Percentiles rank a stretch among this genome's conserved stretches.
phyloP scores from a whole-genome alignment of 139 green algal species.

The Chlorella sp. region DNA sequence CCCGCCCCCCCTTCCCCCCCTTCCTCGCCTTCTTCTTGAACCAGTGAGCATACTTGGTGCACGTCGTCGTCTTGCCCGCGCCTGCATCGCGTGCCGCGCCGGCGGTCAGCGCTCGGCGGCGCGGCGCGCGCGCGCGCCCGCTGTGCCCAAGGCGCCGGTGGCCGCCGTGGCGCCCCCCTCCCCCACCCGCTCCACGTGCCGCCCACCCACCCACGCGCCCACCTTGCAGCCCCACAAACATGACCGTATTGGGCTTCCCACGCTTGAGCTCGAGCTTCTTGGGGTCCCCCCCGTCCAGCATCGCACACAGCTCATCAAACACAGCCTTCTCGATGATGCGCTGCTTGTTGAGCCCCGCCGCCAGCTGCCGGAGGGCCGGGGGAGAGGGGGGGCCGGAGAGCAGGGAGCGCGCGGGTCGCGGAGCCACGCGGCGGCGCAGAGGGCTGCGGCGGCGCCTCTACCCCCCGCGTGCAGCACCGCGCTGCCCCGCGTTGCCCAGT shows the following conservation, averaged over 20 bases:
- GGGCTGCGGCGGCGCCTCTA: too few relatives aligned
- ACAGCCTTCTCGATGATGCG: slow-evolving; percentile 94
- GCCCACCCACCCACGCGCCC: not conserved
- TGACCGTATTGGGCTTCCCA: slow-evolving; percentile 88
- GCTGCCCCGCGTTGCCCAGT: too few relatives aligned
- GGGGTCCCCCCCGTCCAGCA: slow-evolving; percentile 74
- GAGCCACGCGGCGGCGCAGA: too few relatives aligned
- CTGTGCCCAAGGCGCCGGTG: too few relatives aligned
- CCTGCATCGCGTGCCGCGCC: too few relatives aligned
- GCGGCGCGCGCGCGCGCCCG: too few relatives aligned
- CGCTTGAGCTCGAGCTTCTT: slow-evolving; percentile 80
- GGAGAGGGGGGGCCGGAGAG: too few relatives aligned
- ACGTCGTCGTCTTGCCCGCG: slow-evolving; percentile 98
- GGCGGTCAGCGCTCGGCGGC: too few relatives aligned
- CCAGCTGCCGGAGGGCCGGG: too few relatives aligned
- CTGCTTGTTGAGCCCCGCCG: slow-evolving; percentile 92
- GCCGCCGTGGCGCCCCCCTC: not conserved
- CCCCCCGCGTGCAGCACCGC: too few relatives aligned
- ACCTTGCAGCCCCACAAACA: slow-evolving; percentile 97
- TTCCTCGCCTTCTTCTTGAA: slow-evolving; percentile 98
- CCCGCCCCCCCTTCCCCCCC: too few relatives aligned
- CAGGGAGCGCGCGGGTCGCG: too few relatives aligned
- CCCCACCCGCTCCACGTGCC: not conserved
- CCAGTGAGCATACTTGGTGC: slow-evolving; percentile 95
- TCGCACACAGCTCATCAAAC: slow-evolving; percentile 87